phyloP scores from a whole-genome alignment of 1,284 basidiomycete species.

The Quambalaria eucalypti region DNA sequence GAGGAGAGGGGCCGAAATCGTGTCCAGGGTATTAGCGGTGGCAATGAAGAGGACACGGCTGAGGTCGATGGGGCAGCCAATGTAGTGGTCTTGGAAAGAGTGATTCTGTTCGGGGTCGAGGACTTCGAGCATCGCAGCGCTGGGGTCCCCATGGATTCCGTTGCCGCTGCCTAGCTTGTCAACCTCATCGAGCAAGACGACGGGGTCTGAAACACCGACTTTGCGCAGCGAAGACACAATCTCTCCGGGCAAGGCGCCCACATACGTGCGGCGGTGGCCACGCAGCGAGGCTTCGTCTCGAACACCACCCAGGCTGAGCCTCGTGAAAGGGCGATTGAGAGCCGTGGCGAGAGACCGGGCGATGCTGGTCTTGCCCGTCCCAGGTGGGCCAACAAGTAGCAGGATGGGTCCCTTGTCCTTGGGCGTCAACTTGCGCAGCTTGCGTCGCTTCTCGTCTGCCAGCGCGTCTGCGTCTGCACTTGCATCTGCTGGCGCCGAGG shows the following conservation, averaged over 20 bases:
- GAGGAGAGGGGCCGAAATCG: constrained; percentile 48
- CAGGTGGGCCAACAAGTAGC: constrained; percentile 53
- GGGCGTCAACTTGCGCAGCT: constrained; percentile 8
- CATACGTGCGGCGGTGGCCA: constrained; percentile 43
- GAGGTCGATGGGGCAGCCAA: constrained; percentile 43
- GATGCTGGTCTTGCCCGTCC: constrained; percentile 45
- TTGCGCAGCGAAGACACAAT: constrained; percentile 50
- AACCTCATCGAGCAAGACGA: constrained; percentile 50
- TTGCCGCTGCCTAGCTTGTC: constrained; percentile 49
- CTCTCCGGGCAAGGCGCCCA: constrained; percentile 58
- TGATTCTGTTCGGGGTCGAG: constrained; percentile 50
- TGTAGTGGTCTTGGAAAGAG: constrained; percentile 49
- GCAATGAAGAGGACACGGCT: constrained; percentile 49
- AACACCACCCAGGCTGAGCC: constrained; percentile 48
- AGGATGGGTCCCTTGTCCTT: constrained; percentile 64
- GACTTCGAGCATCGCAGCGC: constrained; percentile 50
- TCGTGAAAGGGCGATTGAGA: constrained; percentile 59
- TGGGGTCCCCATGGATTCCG: constrained; percentile 49
- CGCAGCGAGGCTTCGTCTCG: constrained; percentile 50
- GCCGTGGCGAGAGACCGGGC: constrained; percentile 54
- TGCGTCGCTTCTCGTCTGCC: constrained; percentile 3
- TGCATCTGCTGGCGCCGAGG: neutral
- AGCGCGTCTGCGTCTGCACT: neutral
- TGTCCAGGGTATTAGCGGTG: constrained; percentile 50
- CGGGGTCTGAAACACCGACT: constrained; percentile 49